Evolutionary conservation across 371 early-diverging fungal species (phyloP), one percentile per base, ranked within the genome.

Genomic region (Rhizopus delemar): DNA sequence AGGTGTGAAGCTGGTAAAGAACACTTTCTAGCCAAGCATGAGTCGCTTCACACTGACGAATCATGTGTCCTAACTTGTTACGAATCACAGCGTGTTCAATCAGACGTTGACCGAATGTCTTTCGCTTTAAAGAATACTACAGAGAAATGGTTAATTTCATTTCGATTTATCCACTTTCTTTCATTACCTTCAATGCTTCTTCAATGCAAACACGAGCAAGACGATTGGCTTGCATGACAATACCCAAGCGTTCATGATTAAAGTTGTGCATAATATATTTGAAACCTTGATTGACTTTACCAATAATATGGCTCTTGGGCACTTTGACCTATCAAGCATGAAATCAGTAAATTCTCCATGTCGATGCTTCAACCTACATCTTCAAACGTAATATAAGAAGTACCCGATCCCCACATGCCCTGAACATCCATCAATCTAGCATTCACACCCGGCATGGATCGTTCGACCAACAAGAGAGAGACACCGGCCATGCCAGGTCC

Each of bases 251-350:
- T 62, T 92, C 92, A 62, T 87, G 86, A 62, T 92, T 92, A 56
- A 91, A 92, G 76, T 90, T 90, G 41, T 80, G 70, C 81, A 87
- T 83, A 36, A 88, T 85, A 53, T 85, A 88, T 71, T 91, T 90
- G 84, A 94, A 94, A 4, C 93, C 94, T 46, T 89, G 78, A 82
- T 93, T 92, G 60, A 88, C 89, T 69, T 93, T 84, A 53, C 95
- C 95, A 69, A 94, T 86, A 33, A 94, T 38, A 72, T 94, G 88
- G 57, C 74, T 69, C 53, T 84, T 88, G 56, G 95, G 95, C 1
- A 94, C 93, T 59, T 89, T 84, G 58, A 94, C 53, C 53, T 48
- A 57, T n/a, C 0, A 36, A 8, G 16, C 32, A 29, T 39, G 0
- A n/a, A 5, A 15, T 49, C 5, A 15, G n/a, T 45, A 52, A 13